Evolutionary conservation across 148 eudicot genomes (phyloP).

Genomic region (Pharnaceum exiguum): DNA sequence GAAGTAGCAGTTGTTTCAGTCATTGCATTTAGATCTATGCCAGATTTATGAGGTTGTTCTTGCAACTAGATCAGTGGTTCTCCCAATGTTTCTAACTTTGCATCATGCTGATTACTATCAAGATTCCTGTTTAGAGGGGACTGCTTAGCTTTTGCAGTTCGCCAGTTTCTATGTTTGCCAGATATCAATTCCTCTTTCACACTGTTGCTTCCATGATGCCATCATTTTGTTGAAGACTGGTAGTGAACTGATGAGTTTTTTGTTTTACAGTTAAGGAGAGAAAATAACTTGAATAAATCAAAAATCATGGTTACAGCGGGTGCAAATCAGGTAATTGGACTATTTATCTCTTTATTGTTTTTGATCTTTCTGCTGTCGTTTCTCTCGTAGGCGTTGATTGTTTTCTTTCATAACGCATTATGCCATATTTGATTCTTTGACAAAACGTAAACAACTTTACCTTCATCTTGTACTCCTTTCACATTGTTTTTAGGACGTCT

Average conservation of each 20-base stretch:
- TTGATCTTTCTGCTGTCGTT: not conserved
- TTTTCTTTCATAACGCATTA: not conserved
- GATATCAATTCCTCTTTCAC: too few relatives aligned
- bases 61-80: not conserved
- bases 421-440: not conserved
- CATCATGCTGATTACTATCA: too few relatives aligned
- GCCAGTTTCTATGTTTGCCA: too few relatives aligned
- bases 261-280: constrained; percentile 49
- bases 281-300: constrained; percentile 71
- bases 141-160: too few relatives aligned
- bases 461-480: too few relatives aligned
- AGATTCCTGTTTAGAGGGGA: too few relatives aligned
- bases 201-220: too few relatives aligned
- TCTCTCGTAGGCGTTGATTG: too few relatives aligned
- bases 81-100: too few relatives aligned
- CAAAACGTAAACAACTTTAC: too few relatives aligned
- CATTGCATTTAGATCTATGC: not conserved
- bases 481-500: too few relatives aligned
- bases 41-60: not conserved
- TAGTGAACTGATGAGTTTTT: not conserved
- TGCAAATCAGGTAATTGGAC: constrained; percentile 78
- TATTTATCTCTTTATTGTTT: too few relatives aligned
- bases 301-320: constrained; percentile 99
- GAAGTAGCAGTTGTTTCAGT: not conserved
- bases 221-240: constrained; percentile 5